Conservation (phyloP, 2,329 filamentous ascomycete genomes). For the Colletotrichum lindemuthianum region DNA sequence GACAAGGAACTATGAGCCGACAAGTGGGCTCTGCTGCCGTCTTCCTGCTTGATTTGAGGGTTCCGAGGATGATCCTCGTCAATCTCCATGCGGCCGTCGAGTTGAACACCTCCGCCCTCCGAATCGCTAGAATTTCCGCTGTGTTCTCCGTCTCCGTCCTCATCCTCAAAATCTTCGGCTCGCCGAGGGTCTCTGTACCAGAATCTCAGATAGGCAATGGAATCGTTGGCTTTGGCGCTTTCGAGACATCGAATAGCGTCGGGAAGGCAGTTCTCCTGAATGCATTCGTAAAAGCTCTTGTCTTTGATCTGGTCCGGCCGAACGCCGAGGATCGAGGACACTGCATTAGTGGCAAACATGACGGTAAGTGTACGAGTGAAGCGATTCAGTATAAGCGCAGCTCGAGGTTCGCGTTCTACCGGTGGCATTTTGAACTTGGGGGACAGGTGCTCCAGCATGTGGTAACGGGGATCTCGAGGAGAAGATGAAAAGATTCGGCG, state of each 20-base stretch:
- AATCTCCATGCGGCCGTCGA: conserved; percentile 55
- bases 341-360: conserved; percentile 86
- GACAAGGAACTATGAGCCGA: conserved; percentile 36
- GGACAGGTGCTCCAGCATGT: conserved; percentile 88
- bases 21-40: conserved; percentile 19
- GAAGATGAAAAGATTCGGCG: conserved; percentile 84
- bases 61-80: conserved; percentile 44
- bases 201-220: conserved; percentile 89
- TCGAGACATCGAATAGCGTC: conserved; percentile 84
- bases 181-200: conserved; percentile 81
- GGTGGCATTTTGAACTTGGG: conserved; percentile 77
- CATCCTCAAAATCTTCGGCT: conserved; percentile 59
- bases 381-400: conserved; percentile 85
- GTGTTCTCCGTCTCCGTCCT: conserved; percentile 53
- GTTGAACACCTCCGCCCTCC: conserved; percentile 57
- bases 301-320: conserved; percentile 74
- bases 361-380: conserved; percentile 85
- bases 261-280: conserved; percentile 78
- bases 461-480: conserved; percentile 84
- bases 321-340: conserved; percentile 80
- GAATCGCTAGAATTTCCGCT: conserved; percentile 51
- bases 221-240: conserved; percentile 89
- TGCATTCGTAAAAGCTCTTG: conserved; percentile 88
- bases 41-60: conserved; percentile 50
- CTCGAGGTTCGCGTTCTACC: conserved; percentile 79